These are phyloP conservation scores for Pyrenochaeta sp. DNA, from an alignment of 2,329 filamentous ascomycete species.

Conservation along the genomic window DNA sequence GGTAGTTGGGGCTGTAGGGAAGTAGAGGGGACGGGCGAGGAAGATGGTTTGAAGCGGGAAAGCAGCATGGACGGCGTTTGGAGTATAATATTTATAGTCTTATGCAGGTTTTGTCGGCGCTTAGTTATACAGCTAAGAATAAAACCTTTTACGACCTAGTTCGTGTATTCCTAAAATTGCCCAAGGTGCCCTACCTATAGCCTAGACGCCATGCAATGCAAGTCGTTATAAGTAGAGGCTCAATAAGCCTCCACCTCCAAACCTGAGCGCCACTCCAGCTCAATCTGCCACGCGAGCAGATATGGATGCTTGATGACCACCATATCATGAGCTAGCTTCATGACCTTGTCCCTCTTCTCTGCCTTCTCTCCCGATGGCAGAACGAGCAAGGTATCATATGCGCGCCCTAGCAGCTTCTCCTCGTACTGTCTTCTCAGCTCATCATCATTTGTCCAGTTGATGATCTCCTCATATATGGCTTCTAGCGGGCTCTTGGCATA, in stretches of 20 bases:
- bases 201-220: constrained; percentile 12
- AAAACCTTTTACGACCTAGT: background rate
- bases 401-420: constrained; percentile 85
- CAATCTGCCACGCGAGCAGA: constrained; percentile 87
- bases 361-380: constrained; percentile 73
- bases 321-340: constrained; percentile 86
- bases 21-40: background rate
- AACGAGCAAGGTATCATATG: constrained; percentile 78
- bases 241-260: constrained; percentile 42
- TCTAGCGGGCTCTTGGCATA: constrained; percentile 79
- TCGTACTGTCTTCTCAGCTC: constrained; percentile 84
- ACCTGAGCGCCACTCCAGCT: constrained; percentile 80
- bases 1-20: constrained; percentile 36
- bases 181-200: background rate
- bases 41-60: background rate
- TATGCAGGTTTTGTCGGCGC: background rate
- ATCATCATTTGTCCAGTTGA: constrained; percentile 91
- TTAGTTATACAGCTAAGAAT: background rate
- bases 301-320: constrained; percentile 95
- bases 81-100: constrained; percentile 1
- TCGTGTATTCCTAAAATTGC: background rate
- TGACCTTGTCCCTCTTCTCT: constrained; percentile 74
- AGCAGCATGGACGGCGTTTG: constrained; percentile 25
- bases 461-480: constrained; percentile 79
- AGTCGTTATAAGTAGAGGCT: constrained; percentile 3